Base-by-base conservation (phyloP, 1,284 basidiomycete genomes). In the Cutaneotrichosporon curvatum region DNA sequence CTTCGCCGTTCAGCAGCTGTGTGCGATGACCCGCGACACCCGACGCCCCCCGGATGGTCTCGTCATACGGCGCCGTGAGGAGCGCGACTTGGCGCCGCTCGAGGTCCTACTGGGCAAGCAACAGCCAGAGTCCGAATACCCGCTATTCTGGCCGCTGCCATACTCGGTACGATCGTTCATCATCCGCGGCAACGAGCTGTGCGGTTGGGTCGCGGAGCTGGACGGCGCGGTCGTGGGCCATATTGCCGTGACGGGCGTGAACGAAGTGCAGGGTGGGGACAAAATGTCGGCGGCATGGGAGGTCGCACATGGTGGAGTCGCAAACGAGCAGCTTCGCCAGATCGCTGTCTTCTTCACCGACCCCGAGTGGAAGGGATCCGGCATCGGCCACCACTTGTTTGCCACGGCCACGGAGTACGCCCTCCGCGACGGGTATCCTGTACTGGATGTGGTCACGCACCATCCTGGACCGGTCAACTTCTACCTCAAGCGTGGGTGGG, bases 21-120 rank as follows among this genome's bases (percentile, higher is more conserved):
- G n/a, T n/a, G n/a, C n/a, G n/a, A 19, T 16, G 32, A 20, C 47
- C 40, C 51, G 47, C 53, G 49, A 58, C 58, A 63, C 35, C 30
- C n/a, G n/a, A n/a, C n/a, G n/a, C n/a, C n/a, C n/a, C n/a, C 54
- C 15, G 4, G 9, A 15, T 16, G 34, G 34, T 9, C 34, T 35
- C 12, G n/a, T 39, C 4, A 18, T 39, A 22, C 37, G 37, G 16
- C 37, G 19, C 7, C 37, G 37, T 25, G 23, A 28, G 22, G 37
- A 39, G 6, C 15, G 22, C 22, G 37, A 39, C 4, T 18, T 28
- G 15, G 33, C 15, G 3, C 12, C 21, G 3, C 35, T 21, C 8
- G 10, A 7, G 22, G 31, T 16, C 12, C 20, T 40, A 4, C 30
- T 40, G 37, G 53, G 2, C 47, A 18, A 21, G 5, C 37, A 39